Conservation (phyloP, 345 rosid genomes). For the Gossypium longicalyx region DNA sequence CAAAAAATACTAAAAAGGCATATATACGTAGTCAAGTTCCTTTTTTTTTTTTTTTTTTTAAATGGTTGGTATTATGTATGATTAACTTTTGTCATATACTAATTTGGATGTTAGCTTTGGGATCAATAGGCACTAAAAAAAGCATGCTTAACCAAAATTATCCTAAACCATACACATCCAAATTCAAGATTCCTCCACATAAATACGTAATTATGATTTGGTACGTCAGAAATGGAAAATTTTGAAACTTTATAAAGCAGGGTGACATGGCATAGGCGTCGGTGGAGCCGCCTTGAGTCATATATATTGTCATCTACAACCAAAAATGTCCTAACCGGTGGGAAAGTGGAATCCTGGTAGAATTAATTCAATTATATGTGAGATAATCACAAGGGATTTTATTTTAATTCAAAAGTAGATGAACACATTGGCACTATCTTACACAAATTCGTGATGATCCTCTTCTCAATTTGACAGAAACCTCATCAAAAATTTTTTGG, state of each 20-base stretch:
- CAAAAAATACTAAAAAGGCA: background rate
- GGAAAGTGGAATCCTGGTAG: constrained; percentile 16
- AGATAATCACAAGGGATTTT: constrained; percentile 23
- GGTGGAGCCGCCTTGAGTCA: constrained; percentile 22
- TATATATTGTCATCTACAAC: constrained; percentile 27
- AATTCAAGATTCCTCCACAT: constrained; percentile 24
- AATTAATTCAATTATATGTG: background rate
- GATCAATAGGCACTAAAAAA: background rate
- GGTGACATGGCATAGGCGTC: constrained; percentile 2
- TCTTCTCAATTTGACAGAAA: background rate
- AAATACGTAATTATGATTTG: background rate
- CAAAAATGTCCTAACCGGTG: constrained; percentile 9
- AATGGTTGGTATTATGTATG: background rate
- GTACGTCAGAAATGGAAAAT: background rate
- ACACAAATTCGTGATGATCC: background rate
- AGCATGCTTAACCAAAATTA: constrained; percentile 13
- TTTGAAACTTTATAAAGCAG: no score
- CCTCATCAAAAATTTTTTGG: constrained; percentile 23
- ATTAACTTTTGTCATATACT: background rate
- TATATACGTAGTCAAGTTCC: background rate
- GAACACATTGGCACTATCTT: constrained; percentile 23
- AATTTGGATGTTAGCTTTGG: background rate
- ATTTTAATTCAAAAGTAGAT: constrained; percentile 13
- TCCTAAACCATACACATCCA: constrained; percentile 16
- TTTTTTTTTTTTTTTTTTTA: background rate